Base-by-base conservation (phyloP, 2,329 filamentous ascomycete genomes). In the Ascocoryne sarcoides region DNA sequence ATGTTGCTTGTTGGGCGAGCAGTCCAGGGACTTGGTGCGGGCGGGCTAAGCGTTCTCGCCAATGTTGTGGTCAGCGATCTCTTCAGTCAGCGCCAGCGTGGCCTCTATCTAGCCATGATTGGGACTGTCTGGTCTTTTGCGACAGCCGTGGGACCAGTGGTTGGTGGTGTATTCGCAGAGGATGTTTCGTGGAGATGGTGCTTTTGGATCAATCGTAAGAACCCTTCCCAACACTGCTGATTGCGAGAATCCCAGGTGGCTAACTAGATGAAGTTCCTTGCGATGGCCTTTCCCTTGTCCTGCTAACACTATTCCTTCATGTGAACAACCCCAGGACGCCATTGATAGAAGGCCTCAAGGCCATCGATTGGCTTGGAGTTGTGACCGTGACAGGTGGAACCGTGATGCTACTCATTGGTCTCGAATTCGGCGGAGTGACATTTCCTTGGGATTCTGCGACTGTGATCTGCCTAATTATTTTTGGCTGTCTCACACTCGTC, bases 351-450 rank as follows among this genome's bases (percentile, higher is more conserved):
- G 81, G 81, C 0, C 59, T 84, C 7, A 73, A 71, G 45, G 75
- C 75, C 0, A 63, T 76, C 16, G 72, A 76, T 50, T 76, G 71
- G 71, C 48, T 66, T 10, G 82, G 83, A 1, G 76, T 72, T 0
- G 32, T 81, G 18, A 76, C 93, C 57, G 73, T 90, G 79, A 31
- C 82, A 81, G 14, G n/a, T n/a, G n/a, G n/a, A n/a, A 87, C 83
- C 0, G 67, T 92, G 23, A 88, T 93, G 81, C 69, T 93, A 50
- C 74, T 94, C 3, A 76, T 94, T 32, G 88, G 86, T 1, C 73
- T 94, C 5, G 81, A 93, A 52, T 84, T 89, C 47, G 88, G 87
- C 39, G 87, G 85, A 35, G 73, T 84, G 36, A 68, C 69, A 23
- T 76, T 75, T 47, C 79, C 21, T 12, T 94, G 87, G 87, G 63